phyloP scores from a whole-genome alignment of 2,329 filamentous ascomycete species.

The Lasiodiplodia gonubiensis region DNA sequence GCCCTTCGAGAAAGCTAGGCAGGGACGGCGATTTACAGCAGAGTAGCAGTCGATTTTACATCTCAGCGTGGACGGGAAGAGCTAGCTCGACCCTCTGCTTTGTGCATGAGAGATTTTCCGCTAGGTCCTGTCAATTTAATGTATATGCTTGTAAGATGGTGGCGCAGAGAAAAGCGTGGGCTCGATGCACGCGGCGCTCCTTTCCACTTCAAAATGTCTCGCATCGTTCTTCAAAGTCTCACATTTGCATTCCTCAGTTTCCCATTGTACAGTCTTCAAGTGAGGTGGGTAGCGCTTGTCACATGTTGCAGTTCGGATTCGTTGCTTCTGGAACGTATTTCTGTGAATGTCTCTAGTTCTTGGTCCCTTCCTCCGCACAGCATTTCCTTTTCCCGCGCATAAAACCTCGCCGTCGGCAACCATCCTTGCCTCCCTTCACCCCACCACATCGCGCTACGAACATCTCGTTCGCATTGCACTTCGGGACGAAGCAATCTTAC shows the following conservation, averaged over 20 bases:
- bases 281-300: background rate
- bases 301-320: background rate
- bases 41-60: background rate
- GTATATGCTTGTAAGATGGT: background rate
- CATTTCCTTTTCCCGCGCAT: background rate
- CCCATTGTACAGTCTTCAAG: background rate
- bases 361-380: background rate
- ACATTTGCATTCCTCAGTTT: background rate
- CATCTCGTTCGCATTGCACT: background rate
- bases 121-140: background rate
- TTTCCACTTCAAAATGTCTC: background rate
- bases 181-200: background rate
- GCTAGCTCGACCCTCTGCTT: background rate
- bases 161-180: background rate
- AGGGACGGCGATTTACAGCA: background rate
- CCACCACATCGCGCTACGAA: background rate
- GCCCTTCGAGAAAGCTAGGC: background rate
- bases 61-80: background rate
- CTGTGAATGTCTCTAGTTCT: background rate
- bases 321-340: constrained; percentile 1
- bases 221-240: background rate
- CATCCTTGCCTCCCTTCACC: background rate
- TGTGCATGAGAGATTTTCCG: background rate
- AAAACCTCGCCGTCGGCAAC: background rate
- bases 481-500: no score